Evolutionary conservation across 768 basidiomycete species (phyloP), one percentile per base, ranked within the genome.

Genomic region (Lyophyllum shimeji): DNA sequence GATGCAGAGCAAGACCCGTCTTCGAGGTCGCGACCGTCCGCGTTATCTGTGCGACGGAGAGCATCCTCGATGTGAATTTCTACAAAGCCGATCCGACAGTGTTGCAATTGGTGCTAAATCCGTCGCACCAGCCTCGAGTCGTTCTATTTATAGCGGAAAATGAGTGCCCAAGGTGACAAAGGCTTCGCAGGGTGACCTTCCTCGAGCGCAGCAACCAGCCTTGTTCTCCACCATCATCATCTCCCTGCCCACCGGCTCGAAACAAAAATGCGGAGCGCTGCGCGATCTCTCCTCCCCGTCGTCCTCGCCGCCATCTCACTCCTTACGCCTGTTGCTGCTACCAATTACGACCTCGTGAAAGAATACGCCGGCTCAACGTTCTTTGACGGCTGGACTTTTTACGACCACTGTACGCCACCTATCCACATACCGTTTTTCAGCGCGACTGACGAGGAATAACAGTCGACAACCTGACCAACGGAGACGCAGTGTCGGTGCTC

Each of bases 381-480:
- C 68, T 89, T 89, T 59, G 71, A 89, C 51, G 78, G 76, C 11
- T 89, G 87, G 87, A 70, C 73, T n/a, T 88, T 84, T 65, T 89
- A 82, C 57, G 74, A 80, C 46, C 59, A 81, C 57, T 81, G 85
- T 82, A 58, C 55, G 80, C 72, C 25, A 24, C 31, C n/a, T n/a
- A n/a, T 54, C 37, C 25, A n/a, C 25, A 34, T 7, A 8, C 21
- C 20, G 23, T 50, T 33, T 31, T 17, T 24, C 54, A 18, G 24
- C 45, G 18, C 60, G 31, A 18, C 40, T 44, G 18, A 56, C 17
- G 34, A 23, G 29, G 18, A 34, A 46, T 39, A 50, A 20, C 58
- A 89, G 85, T 75, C 55, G 89, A 90, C 67, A 86, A 89, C 60
- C 71, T 88, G 2, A 89, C 87, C 17, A 84, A 84, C 55, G 86